Evolutionary conservation across 495 filamentous ascomycete species (phyloP), one percentile per base, ranked within the genome.

Genomic region (Hypoxylon crocopeplum): DNA sequence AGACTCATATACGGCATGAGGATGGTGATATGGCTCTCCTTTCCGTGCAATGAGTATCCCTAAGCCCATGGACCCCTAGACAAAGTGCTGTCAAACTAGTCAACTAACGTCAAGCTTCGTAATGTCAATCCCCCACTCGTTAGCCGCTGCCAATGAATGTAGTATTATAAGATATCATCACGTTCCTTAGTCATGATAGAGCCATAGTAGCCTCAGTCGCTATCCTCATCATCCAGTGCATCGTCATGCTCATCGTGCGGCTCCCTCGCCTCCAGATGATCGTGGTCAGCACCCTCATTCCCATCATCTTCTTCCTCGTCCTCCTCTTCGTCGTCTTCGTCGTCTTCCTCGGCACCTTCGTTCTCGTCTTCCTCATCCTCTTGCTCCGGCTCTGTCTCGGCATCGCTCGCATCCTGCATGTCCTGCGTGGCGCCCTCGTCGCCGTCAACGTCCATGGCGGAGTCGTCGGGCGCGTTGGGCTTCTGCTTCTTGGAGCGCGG

Each of bases 221-320:
- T 84, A 42, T 78, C 77, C 27, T 84, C 83, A 49, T 83, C 75
- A 67, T 90, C 86, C 27, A 88, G 77, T 12, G 84, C 84, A 64
- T 89, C 85, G 59, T 88, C 82, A 52, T 86, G 81, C 13, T 88
- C 82, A 21, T 79, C 79, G 13, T 68, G 72, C 15, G 76, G 33
- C 66, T 50, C 70, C 5, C 79, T 73, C n/a, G 76, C 76, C 29
- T 79, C 78, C 1, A 76, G 72, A 4, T 64, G 63, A 30, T 73
- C 70, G 11, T 68, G 66, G 29, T 71, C 74, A 10, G 72, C 69
- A n/a, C 71, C 73, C 7, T 72, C 75, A 7, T 75, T 76, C 2
- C 59, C 75, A 7, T 74, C 77, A 3, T 61, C 69, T 1, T 77
- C 76, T 0, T 73, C 75, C 0, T 77, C 76, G 1, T 71, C 72